These are phyloP conservation scores for Erodium texanum DNA, from an alignment of 441 rosid genomes.

Conservation along the genomic window DNA sequence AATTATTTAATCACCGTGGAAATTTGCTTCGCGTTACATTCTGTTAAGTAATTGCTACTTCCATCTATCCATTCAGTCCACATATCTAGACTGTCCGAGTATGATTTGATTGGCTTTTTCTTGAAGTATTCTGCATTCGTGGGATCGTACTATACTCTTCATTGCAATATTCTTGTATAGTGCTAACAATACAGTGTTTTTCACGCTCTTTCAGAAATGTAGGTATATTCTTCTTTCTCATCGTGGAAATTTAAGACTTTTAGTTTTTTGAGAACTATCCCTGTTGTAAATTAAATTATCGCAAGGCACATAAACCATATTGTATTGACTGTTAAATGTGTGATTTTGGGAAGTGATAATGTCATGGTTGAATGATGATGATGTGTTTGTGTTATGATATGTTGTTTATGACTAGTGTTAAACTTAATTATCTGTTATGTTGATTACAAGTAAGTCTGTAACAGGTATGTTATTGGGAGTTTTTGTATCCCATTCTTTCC, in stretches of 20 bases:
- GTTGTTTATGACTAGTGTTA: background rate
- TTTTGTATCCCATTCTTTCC: background rate
- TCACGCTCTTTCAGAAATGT: background rate
- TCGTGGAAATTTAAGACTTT: background rate
- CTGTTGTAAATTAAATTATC: background rate
- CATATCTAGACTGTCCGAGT: background rate
- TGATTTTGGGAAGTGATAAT: background rate
- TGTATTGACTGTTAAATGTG: background rate
- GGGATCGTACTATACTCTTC: background rate
- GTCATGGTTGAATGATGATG: background rate
- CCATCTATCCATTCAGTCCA: too few species aligned
- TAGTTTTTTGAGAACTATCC: background rate
- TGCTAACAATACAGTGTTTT: background rate
- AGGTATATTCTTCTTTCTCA: background rate
- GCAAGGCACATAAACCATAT: background rate
- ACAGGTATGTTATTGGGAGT: background rate
- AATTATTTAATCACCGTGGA: background rate
- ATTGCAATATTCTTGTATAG: too few species aligned
- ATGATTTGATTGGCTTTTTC: background rate
- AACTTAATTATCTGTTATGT: too few species aligned
- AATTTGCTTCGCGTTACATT: background rate
- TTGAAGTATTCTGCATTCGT: background rate
- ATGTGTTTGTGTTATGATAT: too few species aligned
- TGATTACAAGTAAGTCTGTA: too few species aligned
- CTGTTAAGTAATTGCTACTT: conserved; percentile 4